A percentile compares a stretch with the other conserved stretches of the same genome.
Evolutionary conservation across 2,329 filamentous ascomycete species (phyloP).

Genomic region (Penicillium aurantiogriseum): DNA sequence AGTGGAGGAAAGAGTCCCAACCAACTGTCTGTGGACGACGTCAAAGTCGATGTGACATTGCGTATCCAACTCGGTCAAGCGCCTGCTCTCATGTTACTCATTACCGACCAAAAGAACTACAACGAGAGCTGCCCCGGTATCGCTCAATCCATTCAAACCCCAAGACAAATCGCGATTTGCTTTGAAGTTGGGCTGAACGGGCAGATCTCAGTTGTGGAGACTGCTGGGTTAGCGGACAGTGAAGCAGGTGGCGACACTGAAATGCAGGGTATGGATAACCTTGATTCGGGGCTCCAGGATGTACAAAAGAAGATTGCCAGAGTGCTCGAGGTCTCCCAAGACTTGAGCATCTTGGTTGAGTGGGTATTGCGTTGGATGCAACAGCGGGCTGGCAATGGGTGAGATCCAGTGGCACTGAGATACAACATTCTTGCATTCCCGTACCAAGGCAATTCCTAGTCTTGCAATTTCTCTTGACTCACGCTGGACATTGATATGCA

Average conservation of each 20-base stretch:
- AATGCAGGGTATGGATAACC: conserved; percentile 19
- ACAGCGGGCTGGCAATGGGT: conserved; percentile 28
- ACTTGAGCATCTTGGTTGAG: conserved; percentile 46
- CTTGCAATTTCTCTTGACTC: not conserved
- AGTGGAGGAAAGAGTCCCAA: not conserved
- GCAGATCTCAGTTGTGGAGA: conserved; percentile 39
- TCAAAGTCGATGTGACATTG: conserved; percentile 41
- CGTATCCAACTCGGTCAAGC: conserved; percentile 41
- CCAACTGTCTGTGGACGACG: conserved; percentile 20
- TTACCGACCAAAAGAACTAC: conserved; percentile 27
- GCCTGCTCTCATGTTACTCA: conserved; percentile 40
- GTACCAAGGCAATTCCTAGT: not conserved
- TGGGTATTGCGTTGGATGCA: conserved; percentile 42
- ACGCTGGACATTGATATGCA: not conserved
- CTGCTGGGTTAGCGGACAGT: conserved; percentile 34
- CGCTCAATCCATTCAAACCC: conserved; percentile 5
- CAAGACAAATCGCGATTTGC: conserved; percentile 33
- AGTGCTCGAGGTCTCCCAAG: conserved; percentile 46
- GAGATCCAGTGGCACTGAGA: conserved; percentile 5
- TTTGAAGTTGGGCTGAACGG: conserved; percentile 45
- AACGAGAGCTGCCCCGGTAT: conserved; percentile 4
- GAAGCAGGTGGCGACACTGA: conserved; percentile 19
- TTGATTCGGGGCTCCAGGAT: conserved; percentile 17
- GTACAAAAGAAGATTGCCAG: conserved; percentile 38
- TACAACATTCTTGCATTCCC: not conserved